phyloP scores from a whole-genome alignment of 192 early-diverging fungal species.

The Coemansia sp. region DNA sequence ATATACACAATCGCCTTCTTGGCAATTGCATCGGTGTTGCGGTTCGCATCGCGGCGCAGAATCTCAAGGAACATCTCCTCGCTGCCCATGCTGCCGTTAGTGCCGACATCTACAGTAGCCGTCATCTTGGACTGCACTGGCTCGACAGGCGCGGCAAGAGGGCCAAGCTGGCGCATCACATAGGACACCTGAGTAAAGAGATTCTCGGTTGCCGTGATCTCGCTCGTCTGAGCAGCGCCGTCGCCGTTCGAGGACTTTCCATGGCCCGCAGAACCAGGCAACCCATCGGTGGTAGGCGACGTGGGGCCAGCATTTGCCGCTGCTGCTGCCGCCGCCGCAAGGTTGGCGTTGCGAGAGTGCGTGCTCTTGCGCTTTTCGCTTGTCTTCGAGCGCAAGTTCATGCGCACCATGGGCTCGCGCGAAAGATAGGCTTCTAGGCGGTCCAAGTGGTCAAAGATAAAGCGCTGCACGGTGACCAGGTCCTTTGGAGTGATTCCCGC shows the following conservation, averaged over 20 bases:
- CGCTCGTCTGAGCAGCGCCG: slow-evolving; percentile 3
- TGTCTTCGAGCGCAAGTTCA: slow-evolving; percentile 30
- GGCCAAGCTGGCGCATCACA: slow-evolving; percentile 83
- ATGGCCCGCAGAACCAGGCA: slow-evolving; percentile 3
- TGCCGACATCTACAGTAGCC: slow-evolving; percentile 18
- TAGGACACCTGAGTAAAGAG: slow-evolving; percentile 78
- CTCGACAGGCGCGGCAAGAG: slow-evolving; percentile 63
- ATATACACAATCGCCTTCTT: slow-evolving; percentile 78
- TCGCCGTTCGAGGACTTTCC: slow-evolving; percentile 7
- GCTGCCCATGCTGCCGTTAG: slow-evolving; percentile 10
- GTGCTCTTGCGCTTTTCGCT: slow-evolving; percentile 44
- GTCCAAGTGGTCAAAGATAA: slow-evolving; percentile 67
- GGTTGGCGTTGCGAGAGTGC: slow-evolving; percentile 9
- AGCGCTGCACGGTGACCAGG: slow-evolving; percentile 60
- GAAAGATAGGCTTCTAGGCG: slow-evolving; percentile 66
- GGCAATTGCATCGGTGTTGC: slow-evolving; percentile 64
- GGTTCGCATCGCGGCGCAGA: slow-evolving; percentile 65
- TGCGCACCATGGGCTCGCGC: slow-evolving; percentile 54
- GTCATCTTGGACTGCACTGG: slow-evolving; percentile 25
- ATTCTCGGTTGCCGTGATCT: slow-evolving; percentile 59
- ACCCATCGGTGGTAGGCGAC: not conserved
- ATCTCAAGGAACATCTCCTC: slow-evolving; percentile 61
- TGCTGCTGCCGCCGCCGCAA: slow-evolving; percentile 3
- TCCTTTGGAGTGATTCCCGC: slow-evolving; percentile 49
- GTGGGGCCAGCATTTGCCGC: not conserved